phyloP scores from a whole-genome alignment of 2,329 filamentous ascomycete genomes.

The Aureobasidium sp. region DNA sequence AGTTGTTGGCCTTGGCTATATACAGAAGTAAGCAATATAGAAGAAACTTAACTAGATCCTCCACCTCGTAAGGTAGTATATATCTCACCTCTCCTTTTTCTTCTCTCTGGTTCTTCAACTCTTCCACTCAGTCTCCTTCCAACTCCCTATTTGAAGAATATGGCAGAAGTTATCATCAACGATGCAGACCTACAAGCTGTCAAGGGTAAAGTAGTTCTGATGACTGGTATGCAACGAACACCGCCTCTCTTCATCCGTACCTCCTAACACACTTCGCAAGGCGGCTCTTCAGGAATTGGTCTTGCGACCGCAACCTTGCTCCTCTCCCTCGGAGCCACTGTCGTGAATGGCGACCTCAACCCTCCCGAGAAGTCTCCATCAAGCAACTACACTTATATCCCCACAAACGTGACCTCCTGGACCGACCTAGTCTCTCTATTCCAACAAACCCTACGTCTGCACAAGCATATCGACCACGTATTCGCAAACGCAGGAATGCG shows the following conservation, averaged over 20 bases:
- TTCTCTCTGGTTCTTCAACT: background rate
- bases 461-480: slow-evolving; percentile 37
- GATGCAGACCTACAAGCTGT: slow-evolving; percentile 41
- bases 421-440: slow-evolving; percentile 43
- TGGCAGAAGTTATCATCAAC: slow-evolving; percentile 7
- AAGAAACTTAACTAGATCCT: background rate
- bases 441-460: slow-evolving; percentile 36
- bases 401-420: slow-evolving; percentile 36
- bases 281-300: slow-evolving; percentile 53
- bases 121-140: background rate
- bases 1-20: background rate
- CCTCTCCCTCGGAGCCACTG: slow-evolving; percentile 44
- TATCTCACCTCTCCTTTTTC: background rate
- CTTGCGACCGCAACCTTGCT: slow-evolving; percentile 46
- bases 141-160: background rate
- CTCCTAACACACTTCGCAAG: too few relatives aligned
- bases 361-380: slow-evolving; percentile 20
- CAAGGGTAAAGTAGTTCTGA: background rate
- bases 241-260: too few relatives aligned
- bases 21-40: background rate
- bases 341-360: slow-evolving; percentile 46
- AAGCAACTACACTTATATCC: slow-evolving; percentile 14
- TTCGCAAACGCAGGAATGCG: slow-evolving; percentile 38
- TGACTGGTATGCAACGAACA: background rate
- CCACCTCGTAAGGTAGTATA: background rate